phyloP scores from a whole-genome alignment of 148 eudicot genomes.

The Spergularia marina region DNA sequence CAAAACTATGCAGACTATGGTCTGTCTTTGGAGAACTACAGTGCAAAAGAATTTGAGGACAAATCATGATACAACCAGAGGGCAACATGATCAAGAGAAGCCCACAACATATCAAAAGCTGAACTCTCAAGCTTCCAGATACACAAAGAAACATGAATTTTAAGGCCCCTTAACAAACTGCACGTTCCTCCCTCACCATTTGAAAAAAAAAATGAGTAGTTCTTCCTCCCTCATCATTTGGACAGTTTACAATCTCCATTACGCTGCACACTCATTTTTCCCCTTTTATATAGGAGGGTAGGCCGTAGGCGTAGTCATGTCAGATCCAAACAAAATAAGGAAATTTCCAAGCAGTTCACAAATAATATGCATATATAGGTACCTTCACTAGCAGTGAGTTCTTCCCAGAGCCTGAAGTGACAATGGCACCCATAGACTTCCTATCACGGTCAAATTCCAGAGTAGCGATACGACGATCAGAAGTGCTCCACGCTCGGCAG shows the following conservation, averaged over 20 bases:
- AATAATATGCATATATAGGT: neutral
- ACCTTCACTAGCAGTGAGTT: slow-evolving; percentile 73
- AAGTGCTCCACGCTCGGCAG: slow-evolving; percentile 52
- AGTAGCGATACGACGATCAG: slow-evolving; percentile 56
- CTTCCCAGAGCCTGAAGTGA: slow-evolving; percentile 47
- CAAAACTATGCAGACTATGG: neutral
- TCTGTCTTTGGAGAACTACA: neutral
- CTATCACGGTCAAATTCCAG: slow-evolving; percentile 86
- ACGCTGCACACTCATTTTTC: neutral
- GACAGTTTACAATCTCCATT: neutral
- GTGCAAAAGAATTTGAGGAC: neutral
- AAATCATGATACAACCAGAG: neutral
- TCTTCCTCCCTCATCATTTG: neutral
- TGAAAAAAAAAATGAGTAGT: no score
- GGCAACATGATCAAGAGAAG: neutral
- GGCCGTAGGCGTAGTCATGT: neutral
- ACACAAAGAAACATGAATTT: no score
- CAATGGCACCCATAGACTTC: slow-evolving; percentile 81
- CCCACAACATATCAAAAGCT: neutral
- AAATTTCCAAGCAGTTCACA: slow-evolving; percentile 11
- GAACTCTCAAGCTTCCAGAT: neutral
- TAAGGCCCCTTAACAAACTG: neutral
- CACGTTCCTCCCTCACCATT: neutral
- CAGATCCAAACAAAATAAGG: slow-evolving; percentile 12
- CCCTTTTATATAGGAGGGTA: neutral